Conservation (phyloP, 768 basidiomycete species). For the Astraeus odoratus region DNA sequence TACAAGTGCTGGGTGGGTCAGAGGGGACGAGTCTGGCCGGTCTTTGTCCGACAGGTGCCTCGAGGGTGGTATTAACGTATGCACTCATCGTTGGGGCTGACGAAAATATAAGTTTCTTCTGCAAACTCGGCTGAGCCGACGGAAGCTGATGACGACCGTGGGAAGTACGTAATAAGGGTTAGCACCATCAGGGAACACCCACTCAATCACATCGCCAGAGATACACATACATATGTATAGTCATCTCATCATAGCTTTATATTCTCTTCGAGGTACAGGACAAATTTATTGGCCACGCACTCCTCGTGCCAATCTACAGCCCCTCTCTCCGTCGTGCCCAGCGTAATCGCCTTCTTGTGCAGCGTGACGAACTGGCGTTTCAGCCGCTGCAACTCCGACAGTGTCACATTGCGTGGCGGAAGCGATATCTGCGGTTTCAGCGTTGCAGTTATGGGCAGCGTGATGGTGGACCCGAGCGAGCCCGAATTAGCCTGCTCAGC, state of each 20-base stretch:
- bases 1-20: too few relatives aligned
- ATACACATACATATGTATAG: not conserved
- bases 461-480: conserved; percentile 41
- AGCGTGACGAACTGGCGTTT: conserved; percentile 89
- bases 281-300: conserved; percentile 65
- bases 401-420: conserved; percentile 64
- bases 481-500: conserved; percentile 50
- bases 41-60: too few relatives aligned
- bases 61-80: too few relatives aligned
- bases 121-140: too few relatives aligned
- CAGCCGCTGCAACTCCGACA: conserved; percentile 81
- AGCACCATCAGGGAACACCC: too few relatives aligned
- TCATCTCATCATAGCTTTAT: conserved; percentile 34
- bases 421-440: conserved; percentile 48
- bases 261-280: conserved; percentile 65
- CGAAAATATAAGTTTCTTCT: too few relatives aligned
- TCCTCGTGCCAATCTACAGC: conserved; percentile 71
- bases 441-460: conserved; percentile 30
- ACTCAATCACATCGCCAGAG: too few relatives aligned
- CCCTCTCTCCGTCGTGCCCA: conserved; percentile 75
- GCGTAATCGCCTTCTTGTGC: conserved; percentile 84
- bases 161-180: too few relatives aligned
- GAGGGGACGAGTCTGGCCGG: too few relatives aligned
- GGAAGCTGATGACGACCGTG: too few relatives aligned
- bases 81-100: too few relatives aligned